Evolutionary conservation across 805 yeast species (phyloP).

Genomic region (Ogataea philodendri): DNA sequence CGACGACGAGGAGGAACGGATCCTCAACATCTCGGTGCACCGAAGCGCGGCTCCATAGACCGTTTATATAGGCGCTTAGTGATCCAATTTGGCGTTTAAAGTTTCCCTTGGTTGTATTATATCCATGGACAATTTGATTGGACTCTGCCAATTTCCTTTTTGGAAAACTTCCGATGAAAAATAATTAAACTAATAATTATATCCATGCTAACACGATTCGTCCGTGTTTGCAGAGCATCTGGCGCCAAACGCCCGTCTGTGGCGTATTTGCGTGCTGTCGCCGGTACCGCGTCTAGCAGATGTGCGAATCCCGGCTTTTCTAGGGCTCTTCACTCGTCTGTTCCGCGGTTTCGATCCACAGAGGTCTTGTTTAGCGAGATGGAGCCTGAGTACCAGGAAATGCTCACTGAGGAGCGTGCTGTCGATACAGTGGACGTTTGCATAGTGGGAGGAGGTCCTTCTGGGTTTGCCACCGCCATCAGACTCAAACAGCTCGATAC

Average conservation of each 20-base stretch:
- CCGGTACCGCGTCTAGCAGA: no score
- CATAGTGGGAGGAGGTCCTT: constrained; percentile 97
- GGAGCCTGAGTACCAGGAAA: constrained; percentile 44
- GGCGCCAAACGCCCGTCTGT: not conserved
- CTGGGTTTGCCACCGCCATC: constrained; percentile 94
- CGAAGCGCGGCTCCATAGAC: no score
- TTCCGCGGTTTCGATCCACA: constrained; percentile 12
- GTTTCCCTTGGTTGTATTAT: no score
- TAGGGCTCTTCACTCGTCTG: constrained; percentile 2
- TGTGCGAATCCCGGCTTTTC: no score
- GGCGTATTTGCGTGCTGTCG: not conserved
- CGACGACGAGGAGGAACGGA: constrained; percentile 42
- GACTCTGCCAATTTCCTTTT: not conserved
- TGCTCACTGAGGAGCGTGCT: constrained; percentile 65
- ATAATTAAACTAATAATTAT: constrained; percentile 3
- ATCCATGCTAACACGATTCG: not conserved
- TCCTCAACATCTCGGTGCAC: constrained; percentile 26
- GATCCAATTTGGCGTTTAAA: no score
- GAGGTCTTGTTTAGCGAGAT: constrained; percentile 30
- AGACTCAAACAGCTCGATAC: constrained; percentile 79
- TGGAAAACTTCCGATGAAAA: no score
- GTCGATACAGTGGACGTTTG: constrained; percentile 89
- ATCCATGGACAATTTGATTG: constrained; percentile 8
- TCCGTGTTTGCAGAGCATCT: not conserved
- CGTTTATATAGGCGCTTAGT: no score